A percentile compares a stretch with the other conserved stretches of the same genome.
Evolutionary conservation across 331 rosid genomes (phyloP).

Genomic region (Saraca asoca): DNA sequence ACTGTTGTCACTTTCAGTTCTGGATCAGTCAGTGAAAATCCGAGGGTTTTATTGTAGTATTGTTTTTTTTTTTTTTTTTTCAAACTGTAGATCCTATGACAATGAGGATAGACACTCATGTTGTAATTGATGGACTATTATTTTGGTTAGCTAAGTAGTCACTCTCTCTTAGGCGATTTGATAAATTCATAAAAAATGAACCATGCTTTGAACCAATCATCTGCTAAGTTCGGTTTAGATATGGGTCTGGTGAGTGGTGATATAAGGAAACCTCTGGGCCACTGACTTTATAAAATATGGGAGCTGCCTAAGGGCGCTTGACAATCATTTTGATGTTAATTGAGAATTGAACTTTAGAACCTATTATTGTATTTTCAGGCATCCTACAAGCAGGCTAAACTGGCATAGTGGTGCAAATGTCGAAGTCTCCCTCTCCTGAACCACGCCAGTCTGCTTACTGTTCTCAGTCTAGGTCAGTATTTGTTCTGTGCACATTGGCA

Average conservation of each 20-base stretch:
- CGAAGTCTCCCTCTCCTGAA: conserved; percentile 65
- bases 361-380: conserved; percentile 44
- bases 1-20: not conserved
- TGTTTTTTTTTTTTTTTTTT: not conserved
- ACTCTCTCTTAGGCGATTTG: not conserved
- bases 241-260: conserved; percentile 23
- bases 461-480: conserved; percentile 55
- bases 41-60: not conserved
- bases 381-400: conserved; percentile 43
- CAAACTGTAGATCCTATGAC: not conserved
- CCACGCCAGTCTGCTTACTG: conserved; percentile 40
- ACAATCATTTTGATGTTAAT: not conserved
- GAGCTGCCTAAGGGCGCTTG: too few relatives aligned
- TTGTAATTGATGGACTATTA: conserved; percentile 10
- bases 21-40: conserved; percentile 3
- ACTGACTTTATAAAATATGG: too few relatives aligned
- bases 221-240: conserved; percentile 9
- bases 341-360: conserved; percentile 28
- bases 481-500: conserved; percentile 9
- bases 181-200: not conserved
- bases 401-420: conserved; percentile 64
- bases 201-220: not conserved
- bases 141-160: conserved; percentile 9
- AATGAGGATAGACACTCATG: not conserved
- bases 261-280: conserved; percentile 7